Evolutionary conservation across 2,329 filamentous ascomycete species (phyloP).

Genomic region (Balansia obtecta): DNA sequence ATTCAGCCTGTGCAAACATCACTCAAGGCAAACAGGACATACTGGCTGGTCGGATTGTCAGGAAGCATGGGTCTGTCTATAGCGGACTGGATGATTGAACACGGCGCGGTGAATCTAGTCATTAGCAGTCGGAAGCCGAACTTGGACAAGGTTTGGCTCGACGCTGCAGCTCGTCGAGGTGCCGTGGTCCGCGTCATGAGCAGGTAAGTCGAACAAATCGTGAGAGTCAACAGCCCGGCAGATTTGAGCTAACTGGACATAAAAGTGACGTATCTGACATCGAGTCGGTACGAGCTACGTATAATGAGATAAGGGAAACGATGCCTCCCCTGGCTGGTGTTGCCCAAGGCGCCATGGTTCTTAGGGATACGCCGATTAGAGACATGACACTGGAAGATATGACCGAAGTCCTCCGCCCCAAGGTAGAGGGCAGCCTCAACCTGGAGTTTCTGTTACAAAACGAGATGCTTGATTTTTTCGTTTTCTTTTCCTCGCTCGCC

Average conservation of each 20-base stretch:
- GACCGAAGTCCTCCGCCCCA: slow-evolving; percentile 17
- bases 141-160: background rate
- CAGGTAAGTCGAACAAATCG: background rate
- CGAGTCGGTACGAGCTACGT: slow-evolving; percentile 1
- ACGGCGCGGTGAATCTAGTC: slow-evolving; percentile 12
- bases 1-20: slow-evolving; percentile 8
- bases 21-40: slow-evolving; percentile 7
- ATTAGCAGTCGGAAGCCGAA: background rate
- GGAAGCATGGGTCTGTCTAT: slow-evolving; percentile 23
- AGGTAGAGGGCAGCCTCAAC: slow-evolving; percentile 20
- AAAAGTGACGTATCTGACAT: slow-evolving; percentile 7
- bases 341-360: slow-evolving; percentile 30
- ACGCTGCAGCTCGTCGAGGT: background rate
- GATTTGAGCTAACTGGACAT: too few relatives aligned
- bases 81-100: slow-evolving; percentile 22
- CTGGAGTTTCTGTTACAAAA: slow-evolving; percentile 20
- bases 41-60: slow-evolving; percentile 20
- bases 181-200: background rate
- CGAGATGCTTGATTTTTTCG: slow-evolving; percentile 23
- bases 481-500: slow-evolving; percentile 21
- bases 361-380: slow-evolving; percentile 22
- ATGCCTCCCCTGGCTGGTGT: slow-evolving; percentile 28
- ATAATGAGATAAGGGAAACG: slow-evolving; percentile 9
- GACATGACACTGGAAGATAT: slow-evolving; percentile 16
- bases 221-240: too few relatives aligned